Conservation (phyloP, 129 eudicot genomes). For the Centella asiatica region DNA sequence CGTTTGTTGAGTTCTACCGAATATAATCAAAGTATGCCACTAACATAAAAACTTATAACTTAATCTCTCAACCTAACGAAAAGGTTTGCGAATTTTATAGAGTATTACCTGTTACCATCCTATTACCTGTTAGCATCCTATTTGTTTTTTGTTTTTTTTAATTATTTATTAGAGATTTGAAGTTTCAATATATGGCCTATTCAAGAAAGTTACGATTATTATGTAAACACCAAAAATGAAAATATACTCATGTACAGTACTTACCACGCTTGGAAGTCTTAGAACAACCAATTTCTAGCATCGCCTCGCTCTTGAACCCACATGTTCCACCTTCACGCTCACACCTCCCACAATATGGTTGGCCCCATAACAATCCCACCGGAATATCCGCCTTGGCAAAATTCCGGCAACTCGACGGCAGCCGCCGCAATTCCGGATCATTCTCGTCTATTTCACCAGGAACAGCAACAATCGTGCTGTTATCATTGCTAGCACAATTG, state of each 20-base stretch:
- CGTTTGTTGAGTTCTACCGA: no score
- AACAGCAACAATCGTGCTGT: constrained; percentile 33
- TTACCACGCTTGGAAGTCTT: constrained; percentile 14
- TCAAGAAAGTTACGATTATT: neutral
- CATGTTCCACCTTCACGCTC: constrained; percentile 42
- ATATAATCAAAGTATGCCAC: no score
- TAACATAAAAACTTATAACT: no score
- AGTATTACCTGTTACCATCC: neutral
- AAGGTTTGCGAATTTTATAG: no score
- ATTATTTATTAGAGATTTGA: no score
- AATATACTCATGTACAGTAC: constrained; percentile 5
- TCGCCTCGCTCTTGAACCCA: constrained; percentile 27
- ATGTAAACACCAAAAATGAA: neutral
- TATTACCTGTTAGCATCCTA: neutral
- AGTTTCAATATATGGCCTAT: no score
- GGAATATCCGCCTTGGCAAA: constrained; percentile 27
- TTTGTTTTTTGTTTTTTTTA: neutral
- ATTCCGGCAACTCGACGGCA: constrained; percentile 27
- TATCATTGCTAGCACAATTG: constrained; percentile 28
- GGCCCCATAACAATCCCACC: constrained; percentile 38
- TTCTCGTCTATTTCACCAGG: neutral
- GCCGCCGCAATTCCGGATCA: constrained; percentile 10
- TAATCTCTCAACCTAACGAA: no score
- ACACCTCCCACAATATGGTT: constrained; percentile 49
- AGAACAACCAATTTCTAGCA: constrained; percentile 26